A percentile compares a stretch with the other conserved stretches of the same genome.
phyloP scores from a whole-genome alignment of 148 eudicot species.

The Chenopodium berlandieri region DNA sequence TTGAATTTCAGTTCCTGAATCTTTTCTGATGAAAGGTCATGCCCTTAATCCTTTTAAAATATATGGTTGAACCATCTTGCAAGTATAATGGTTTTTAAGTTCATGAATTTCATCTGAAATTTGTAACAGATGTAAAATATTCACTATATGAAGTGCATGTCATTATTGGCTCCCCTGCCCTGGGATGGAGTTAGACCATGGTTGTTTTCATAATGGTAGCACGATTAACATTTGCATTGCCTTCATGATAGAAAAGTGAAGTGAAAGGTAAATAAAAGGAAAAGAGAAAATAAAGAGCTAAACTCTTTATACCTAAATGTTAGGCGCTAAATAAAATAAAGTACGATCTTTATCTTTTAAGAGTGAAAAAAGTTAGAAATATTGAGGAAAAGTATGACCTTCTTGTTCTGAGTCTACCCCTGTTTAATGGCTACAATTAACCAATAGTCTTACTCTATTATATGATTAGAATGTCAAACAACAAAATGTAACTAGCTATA shows the following conservation, averaged over 20 bases:
- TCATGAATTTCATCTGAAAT: not conserved
- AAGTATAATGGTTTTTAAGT: not conserved
- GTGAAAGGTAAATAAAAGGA: not conserved
- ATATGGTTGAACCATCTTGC: not conserved
- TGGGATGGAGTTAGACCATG: not conserved
- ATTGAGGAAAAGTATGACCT: not conserved
- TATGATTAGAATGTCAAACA: too few species aligned
- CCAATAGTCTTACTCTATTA: not conserved
- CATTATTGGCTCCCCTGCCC: not conserved
- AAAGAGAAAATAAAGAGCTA: not conserved
- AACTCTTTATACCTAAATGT: not conserved
- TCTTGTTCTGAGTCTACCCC: not conserved
- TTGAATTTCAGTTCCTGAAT: not conserved
- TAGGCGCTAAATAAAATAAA: not conserved
- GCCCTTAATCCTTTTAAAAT: not conserved
- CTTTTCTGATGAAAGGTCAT: not conserved
- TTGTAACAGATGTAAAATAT: not conserved
- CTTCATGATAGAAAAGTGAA: too few species aligned
- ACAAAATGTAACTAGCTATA: not conserved
- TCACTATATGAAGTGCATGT: not conserved
- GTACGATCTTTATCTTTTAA: too few species aligned
- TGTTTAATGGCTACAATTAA: not conserved
- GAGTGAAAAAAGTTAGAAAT: too few species aligned
- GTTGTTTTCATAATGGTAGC: too few species aligned
- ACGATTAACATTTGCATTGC: too few species aligned